Evolutionary conservation across 2,329 filamentous ascomycete genomes (phyloP).

Genomic region (Colletotrichum plurivorum): DNA sequence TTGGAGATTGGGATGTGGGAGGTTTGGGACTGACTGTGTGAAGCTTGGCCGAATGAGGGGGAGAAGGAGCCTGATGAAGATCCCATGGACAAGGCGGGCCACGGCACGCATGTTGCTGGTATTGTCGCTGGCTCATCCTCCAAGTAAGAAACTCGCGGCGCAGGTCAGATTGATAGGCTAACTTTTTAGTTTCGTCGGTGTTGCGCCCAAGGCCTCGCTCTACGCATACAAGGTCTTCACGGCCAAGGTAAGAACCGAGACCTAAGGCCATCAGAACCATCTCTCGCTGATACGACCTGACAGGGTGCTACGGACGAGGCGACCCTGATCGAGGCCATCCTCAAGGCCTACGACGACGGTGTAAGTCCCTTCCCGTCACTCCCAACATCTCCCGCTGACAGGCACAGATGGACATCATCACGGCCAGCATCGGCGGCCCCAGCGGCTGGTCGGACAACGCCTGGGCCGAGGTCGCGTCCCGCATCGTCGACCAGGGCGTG

Average conservation of each 20-base stretch:
- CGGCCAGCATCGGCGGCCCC: slow-evolving; percentile 54
- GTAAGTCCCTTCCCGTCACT: slow-evolving; percentile 33
- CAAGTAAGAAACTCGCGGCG: neutral
- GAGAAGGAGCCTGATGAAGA: slow-evolving; percentile 51
- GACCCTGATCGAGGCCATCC: slow-evolving; percentile 50
- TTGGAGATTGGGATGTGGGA: neutral
- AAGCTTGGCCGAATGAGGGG: slow-evolving; percentile 33
- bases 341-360: slow-evolving; percentile 52
- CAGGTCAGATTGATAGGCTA: slow-evolving; percentile 1
- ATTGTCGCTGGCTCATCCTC: slow-evolving; percentile 39
- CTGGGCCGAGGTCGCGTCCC: slow-evolving; percentile 57
- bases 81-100: slow-evolving; percentile 51
- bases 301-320: slow-evolving; percentile 44
- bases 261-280: slow-evolving; percentile 10
- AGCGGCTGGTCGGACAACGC: slow-evolving; percentile 57
- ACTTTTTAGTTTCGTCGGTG: slow-evolving; percentile 40
- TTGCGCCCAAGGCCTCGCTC: slow-evolving; percentile 48
- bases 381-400: neutral
- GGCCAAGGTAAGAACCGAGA: slow-evolving; percentile 26
- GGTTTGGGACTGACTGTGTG: neutral
- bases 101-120: slow-evolving; percentile 54
- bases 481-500: slow-evolving; percentile 60
- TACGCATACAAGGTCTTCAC: slow-evolving; percentile 48
- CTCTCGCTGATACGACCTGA: neutral
- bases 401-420: slow-evolving; percentile 54